These are phyloP conservation scores for Globisporangium cylindrosporum DNA, from an alignment of 352 stramenopile species.

Conservation along the genomic window DNA sequence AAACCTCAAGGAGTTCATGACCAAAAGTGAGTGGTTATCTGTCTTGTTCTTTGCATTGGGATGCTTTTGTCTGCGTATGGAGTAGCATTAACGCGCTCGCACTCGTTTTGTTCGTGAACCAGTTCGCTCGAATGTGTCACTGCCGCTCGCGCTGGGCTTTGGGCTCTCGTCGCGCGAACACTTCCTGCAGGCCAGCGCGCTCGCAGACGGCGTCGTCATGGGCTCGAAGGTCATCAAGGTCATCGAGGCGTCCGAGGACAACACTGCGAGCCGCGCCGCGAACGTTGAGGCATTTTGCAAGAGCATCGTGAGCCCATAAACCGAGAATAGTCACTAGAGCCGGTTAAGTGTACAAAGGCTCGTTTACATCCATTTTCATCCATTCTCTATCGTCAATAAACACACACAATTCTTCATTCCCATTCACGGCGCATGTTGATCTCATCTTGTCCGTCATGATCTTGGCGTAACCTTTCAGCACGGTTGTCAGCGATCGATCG, in stretches of 20 bases:
- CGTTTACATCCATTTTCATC: neutral
- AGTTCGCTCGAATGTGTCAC: slow-evolving; percentile 82
- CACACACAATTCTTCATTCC: neutral
- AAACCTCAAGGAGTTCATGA: slow-evolving; percentile 94
- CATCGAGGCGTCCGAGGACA: slow-evolving; percentile 67
- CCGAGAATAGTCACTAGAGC: no score
- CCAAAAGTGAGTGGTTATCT: slow-evolving; percentile 43
- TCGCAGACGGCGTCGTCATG: slow-evolving; percentile 91
- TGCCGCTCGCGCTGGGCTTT: slow-evolving; percentile 96
- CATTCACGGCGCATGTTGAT: neutral
- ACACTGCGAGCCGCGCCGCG: slow-evolving; percentile 58
- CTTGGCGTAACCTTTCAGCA: slow-evolving; percentile 1
- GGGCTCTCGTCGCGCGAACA: slow-evolving; percentile 94
- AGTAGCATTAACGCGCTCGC: neutral
- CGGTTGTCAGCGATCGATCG: neutral
- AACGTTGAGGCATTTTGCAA: slow-evolving; percentile 78
- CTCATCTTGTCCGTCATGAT: neutral
- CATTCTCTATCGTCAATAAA: neutral
- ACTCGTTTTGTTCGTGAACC: slow-evolving; percentile 11
- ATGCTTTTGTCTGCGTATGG: neutral
- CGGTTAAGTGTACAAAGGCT: neutral
- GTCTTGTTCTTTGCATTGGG: neutral
- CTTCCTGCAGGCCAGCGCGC: slow-evolving; percentile 86
- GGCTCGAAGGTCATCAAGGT: slow-evolving; percentile 87
- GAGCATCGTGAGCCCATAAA: slow-evolving; percentile 55